These are phyloP conservation scores for Trichophyton benhamiae DNA, from an alignment of 2,329 filamentous ascomycete genomes.

Conservation along the genomic window DNA sequence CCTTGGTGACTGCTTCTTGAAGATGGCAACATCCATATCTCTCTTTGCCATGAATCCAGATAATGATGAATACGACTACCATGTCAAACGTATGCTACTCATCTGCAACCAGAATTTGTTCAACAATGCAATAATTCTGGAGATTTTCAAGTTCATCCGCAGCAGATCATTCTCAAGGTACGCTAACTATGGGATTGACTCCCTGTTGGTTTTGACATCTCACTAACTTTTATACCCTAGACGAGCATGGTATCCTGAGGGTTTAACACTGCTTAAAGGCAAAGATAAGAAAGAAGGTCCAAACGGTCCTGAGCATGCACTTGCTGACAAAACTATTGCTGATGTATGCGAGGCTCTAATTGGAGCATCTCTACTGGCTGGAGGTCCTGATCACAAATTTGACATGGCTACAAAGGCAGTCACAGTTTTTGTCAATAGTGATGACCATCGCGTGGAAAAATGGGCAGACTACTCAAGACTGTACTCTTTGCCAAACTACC, in stretches of 20 bases:
- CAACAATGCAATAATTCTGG: conserved; percentile 56
- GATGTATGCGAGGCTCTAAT: conserved; percentile 94
- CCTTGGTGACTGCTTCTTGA: conserved; percentile 83
- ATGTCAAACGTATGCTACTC: conserved; percentile 80
- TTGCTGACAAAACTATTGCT: conserved; percentile 82
- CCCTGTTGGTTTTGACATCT: neutral
- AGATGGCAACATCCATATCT: conserved; percentile 87
- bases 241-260: conserved; percentile 78
- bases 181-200: neutral
- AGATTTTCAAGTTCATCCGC: conserved; percentile 62
- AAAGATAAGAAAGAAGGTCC: conserved; percentile 46
- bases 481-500: conserved; percentile 61
- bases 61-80: conserved; percentile 72
- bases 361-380: conserved; percentile 59
- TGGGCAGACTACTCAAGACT: conserved; percentile 62
- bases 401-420: conserved; percentile 49
- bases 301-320: conserved; percentile 42
- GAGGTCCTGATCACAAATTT: conserved; percentile 40
- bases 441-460: conserved; percentile 54
- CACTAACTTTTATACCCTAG: conserved; percentile 24
- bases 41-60: conserved; percentile 65
- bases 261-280: conserved; percentile 59
- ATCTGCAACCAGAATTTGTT: conserved; percentile 87
- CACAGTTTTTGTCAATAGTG: conserved; percentile 50
- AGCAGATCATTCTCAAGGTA: conserved; percentile 67